Evolutionary conservation across 2,329 filamentous ascomycete species (phyloP).

Genomic region (Arthrobotrys pseudoclavata): DNA sequence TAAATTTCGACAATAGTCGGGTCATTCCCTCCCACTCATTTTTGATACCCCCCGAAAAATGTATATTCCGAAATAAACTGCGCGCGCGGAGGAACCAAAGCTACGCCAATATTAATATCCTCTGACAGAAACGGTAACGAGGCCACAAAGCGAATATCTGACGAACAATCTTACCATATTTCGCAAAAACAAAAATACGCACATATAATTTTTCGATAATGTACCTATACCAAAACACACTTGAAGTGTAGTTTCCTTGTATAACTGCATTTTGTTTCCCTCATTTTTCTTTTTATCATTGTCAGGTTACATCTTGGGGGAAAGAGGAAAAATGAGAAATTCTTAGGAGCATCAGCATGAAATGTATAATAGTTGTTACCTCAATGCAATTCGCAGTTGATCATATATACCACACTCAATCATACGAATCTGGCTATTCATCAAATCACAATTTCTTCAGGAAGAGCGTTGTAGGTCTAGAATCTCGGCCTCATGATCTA

Average conservation of each 20-base stretch:
- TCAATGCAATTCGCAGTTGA: slow-evolving; percentile 31
- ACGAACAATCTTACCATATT: not conserved
- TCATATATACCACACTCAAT: slow-evolving; percentile 6
- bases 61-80: not conserved
- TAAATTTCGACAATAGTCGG: slow-evolving; percentile 18
- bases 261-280: slow-evolving; percentile 18
- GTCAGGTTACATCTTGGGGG: slow-evolving; percentile 18
- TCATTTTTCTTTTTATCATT: slow-evolving; percentile 23
- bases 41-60: not conserved
- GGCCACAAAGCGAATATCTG: slow-evolving; percentile 34
- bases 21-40: not conserved
- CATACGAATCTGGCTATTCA: slow-evolving; percentile 1
- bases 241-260: slow-evolving; percentile 33
- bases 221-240: slow-evolving; percentile 36
- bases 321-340: slow-evolving; percentile 15
- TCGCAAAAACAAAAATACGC: slow-evolving; percentile 26
- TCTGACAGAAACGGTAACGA: not conserved
- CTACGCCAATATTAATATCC: not conserved
- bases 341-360: slow-evolving; percentile 10
- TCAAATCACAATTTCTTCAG: not conserved
- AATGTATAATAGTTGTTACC: slow-evolving; percentile 55
- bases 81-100: not conserved
- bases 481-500: too few relatives aligned
- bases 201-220: slow-evolving; percentile 11
- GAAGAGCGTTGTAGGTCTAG: too few relatives aligned